Evolutionary conservation across 1,139 yeast genomes (phyloP), one percentile per base, ranked within the genome.

Genomic region (Ogataea hybrid): DNA sequence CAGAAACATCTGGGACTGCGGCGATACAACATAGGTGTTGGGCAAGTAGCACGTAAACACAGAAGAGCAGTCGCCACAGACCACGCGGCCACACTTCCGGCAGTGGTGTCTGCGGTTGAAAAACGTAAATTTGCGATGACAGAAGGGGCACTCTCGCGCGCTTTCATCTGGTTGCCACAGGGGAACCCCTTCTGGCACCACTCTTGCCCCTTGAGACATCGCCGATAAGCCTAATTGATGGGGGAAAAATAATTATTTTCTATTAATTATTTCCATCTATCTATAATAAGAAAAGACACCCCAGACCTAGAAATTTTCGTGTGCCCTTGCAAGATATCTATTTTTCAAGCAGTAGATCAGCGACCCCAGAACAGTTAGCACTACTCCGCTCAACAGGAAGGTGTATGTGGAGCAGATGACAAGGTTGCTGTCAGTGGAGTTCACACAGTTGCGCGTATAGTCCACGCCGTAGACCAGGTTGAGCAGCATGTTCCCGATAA

Each of bases 61-160:
- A 11, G 67, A 59, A 18, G 95, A 78, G 60, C 95, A 82, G 43
- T 67, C 54, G 32, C 79, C 80, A 65, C 96, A 84, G 21, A 81
- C 84, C 5, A 86, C 82, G 41, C 79, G 63, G 30, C 96, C 92
- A 70, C 96, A 85, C 60, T 82, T 77, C 58, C 95, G 71, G 62
- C 99, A 92, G 64, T 92, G 98, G 64, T 94, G 98, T 49, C 94
- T 76, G 44, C 98, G 74, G 58, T 73, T 77, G 59, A 86, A 77
- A 49, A 90, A 68, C 1, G 84, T 71, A 64, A 84, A 92, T 29
- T 56, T 52, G 1, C 62, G 50, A 25, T 67, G 62, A 61, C 98
- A 92, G 10, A 81, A 62, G 27, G 73, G 71, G 59, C 98, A 92
- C n/a, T 62, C 59, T 0, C 56, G 38, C 2, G 70, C 84, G 5